Conservation (phyloP, 352 stramenopile genomes). For the Pythium diclinum region DNA sequence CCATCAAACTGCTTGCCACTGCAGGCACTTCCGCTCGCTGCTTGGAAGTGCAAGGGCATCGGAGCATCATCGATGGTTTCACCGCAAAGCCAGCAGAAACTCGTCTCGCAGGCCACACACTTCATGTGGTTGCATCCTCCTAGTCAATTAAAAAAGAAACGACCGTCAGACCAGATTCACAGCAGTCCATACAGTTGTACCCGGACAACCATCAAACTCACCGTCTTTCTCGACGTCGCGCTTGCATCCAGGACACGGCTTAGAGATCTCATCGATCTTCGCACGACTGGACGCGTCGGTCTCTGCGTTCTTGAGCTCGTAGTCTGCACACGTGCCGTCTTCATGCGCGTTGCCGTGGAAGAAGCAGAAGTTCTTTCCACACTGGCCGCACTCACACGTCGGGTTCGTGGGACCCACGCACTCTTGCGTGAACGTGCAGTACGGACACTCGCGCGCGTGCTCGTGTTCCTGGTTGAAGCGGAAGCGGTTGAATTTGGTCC, state of each 20-base stretch:
- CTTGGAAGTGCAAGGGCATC: constrained; percentile 10
- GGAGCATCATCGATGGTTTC: constrained; percentile 13
- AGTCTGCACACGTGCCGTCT: constrained; percentile 15
- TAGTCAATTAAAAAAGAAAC: background rate
- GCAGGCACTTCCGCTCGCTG: constrained; percentile 4
- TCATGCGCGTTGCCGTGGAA: constrained; percentile 18
- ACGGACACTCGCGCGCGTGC: constrained; percentile 17
- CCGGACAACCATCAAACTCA: background rate
- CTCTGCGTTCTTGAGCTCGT: constrained; percentile 8
- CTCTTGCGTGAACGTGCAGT: constrained; percentile 9
- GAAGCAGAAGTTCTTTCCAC: constrained; percentile 12
- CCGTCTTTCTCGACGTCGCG: constrained; percentile 23
- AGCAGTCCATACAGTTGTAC: background rate
- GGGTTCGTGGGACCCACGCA: background rate
- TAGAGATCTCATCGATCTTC: constrained; percentile 7
- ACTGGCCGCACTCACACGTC: constrained; percentile 4
- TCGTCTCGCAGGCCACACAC: constrained; percentile 19
- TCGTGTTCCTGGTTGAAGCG: constrained; percentile 15
- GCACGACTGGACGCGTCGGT: background rate
- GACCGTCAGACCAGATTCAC: too few species aligned
- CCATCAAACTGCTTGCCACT: constrained; percentile 22
- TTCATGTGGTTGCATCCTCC: constrained; percentile 27
- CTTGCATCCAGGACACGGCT: constrained; percentile 15
- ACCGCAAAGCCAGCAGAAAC: constrained; percentile 24
- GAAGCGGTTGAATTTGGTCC: constrained; percentile 11